phyloP scores from a whole-genome alignment of 2,329 filamentous ascomycete species.

The Alternaria arbusti region DNA sequence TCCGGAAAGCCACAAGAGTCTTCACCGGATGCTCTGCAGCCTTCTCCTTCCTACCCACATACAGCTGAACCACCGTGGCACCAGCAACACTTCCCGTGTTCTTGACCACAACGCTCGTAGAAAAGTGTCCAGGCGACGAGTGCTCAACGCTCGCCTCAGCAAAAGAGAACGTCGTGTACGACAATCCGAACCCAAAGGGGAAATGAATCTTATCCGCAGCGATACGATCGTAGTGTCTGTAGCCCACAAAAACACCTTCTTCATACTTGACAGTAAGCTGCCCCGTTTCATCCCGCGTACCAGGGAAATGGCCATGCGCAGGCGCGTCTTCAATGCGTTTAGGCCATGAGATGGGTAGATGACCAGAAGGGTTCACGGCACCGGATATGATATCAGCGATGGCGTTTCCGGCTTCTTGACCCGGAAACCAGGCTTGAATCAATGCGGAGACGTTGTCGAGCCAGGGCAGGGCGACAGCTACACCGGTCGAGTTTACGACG shows the following conservation, averaged over 20 bases:
- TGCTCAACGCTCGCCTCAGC: constrained; percentile 64
- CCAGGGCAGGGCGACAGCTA: constrained; percentile 75
- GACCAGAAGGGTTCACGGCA: constrained; percentile 48
- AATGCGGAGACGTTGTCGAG: constrained; percentile 53
- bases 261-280: constrained; percentile 68
- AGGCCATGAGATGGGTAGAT: constrained; percentile 50
- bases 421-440: constrained; percentile 52
- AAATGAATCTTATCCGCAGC: constrained; percentile 57
- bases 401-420: constrained; percentile 52
- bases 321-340: constrained; percentile 44
- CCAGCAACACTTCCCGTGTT: constrained; percentile 61
- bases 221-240: constrained; percentile 67
- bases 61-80: constrained; percentile 62
- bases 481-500: constrained; percentile 79
- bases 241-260: constrained; percentile 62
- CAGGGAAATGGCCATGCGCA: constrained; percentile 48
- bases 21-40: constrained; percentile 63
- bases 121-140: constrained; percentile 56
- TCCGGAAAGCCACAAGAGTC: constrained; percentile 72
- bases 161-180: constrained; percentile 51
- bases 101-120: constrained; percentile 50
- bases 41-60: constrained; percentile 59
- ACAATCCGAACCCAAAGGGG: constrained; percentile 49
- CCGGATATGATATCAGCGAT: constrained; percentile 52
- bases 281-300: constrained; percentile 49